Percentiles rank a stretch among this genome's conserved stretches.
Evolutionary conservation across 78 protist genomes (phyloP).

Genomic region (Isochrysis galbana): DNA sequence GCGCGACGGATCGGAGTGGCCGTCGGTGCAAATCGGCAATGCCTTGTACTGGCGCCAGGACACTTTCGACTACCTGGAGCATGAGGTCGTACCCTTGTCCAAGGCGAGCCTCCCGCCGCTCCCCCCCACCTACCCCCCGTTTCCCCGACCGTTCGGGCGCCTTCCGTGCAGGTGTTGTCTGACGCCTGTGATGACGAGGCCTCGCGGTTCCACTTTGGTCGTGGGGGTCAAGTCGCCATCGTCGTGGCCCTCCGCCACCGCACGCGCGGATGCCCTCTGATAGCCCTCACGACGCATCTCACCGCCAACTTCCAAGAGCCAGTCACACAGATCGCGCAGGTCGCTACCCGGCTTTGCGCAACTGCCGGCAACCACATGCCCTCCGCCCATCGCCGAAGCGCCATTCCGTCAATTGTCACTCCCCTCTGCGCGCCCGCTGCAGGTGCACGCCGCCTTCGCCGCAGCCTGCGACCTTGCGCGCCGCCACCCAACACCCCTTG

Average conservation of each 20-base stretch:
- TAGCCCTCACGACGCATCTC: background rate
- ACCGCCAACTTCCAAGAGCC: slow-evolving; percentile 23
- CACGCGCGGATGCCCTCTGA: background rate
- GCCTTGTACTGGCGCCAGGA: background rate
- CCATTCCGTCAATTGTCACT: no score
- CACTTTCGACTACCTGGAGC: background rate
- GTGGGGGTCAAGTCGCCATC: slow-evolving; percentile 19
- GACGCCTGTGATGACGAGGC: background rate
- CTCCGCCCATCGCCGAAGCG: no score
- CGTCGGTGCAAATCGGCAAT: background rate
- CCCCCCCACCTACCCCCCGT: no score
- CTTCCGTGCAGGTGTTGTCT: background rate
- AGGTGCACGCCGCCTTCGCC: background rate
- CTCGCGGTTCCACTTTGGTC: background rate
- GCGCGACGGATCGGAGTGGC: background rate
- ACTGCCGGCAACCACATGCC: no score
- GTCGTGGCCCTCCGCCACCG: background rate
- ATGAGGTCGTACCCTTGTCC: background rate
- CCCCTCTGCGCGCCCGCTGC: no score
- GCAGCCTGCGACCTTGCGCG: background rate
- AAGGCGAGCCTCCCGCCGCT: no score
- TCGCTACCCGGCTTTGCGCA: no score
- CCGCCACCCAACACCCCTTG: background rate
- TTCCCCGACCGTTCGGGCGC: no score
- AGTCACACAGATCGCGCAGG: slow-evolving; percentile 3